A percentile compares a stretch with the other conserved stretches of the same genome.
These are phyloP conservation scores for Artemisia argyi DNA, from an alignment of 129 eudicot genomes.

Conservation along the genomic window DNA sequence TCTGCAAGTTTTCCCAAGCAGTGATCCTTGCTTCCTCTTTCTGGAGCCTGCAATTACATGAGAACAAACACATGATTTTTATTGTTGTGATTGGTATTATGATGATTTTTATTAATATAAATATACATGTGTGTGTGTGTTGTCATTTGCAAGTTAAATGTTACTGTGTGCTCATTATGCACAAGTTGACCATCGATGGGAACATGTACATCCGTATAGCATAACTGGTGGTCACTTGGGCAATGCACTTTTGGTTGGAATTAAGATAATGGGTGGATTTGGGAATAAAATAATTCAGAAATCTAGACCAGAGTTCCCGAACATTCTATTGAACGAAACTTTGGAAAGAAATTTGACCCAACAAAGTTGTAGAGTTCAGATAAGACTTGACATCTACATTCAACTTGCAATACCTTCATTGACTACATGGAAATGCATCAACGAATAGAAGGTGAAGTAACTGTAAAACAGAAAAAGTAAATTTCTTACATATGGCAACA, in stretches of 20 bases:
- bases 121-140: slow-evolving; percentile 7
- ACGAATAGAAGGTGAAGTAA: no score
- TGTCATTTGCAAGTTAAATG: slow-evolving; percentile 6
- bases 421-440: no score
- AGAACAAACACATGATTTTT: slow-evolving; percentile 11
- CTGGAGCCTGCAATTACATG: slow-evolving; percentile 52
- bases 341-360: not conserved
- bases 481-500: no score
- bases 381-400: not conserved
- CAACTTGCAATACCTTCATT: no score
- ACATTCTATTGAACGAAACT: slow-evolving; percentile 2
- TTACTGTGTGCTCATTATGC: not conserved
- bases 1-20: slow-evolving; percentile 99
- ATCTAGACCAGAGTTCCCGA: not conserved
- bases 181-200: not conserved
- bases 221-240: not conserved
- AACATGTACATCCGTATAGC: not conserved
- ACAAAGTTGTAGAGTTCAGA: slow-evolving; percentile 2
- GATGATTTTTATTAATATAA: not conserved
- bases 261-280: slow-evolving; percentile 2
- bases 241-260: not conserved
- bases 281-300: not conserved
- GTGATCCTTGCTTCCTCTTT: slow-evolving; percentile 83
- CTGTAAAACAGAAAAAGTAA: no score
- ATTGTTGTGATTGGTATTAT: not conserved